Conservation (phyloP, 176 grass and related monocot genomes). For the Themeda triandra region DNA sequence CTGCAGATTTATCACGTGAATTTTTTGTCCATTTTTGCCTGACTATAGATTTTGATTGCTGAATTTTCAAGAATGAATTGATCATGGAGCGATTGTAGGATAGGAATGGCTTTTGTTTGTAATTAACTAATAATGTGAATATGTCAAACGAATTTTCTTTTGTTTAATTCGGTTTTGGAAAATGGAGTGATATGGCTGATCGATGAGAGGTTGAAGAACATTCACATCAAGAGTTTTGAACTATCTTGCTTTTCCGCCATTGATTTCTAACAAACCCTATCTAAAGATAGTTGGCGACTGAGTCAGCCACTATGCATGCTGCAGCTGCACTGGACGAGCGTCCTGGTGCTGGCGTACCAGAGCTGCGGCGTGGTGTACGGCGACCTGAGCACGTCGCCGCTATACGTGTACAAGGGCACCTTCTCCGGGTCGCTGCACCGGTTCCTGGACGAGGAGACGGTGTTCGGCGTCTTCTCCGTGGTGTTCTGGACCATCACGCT, state of each 20-base stretch:
- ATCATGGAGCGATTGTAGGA: neutral
- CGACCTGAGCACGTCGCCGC: slow-evolving; percentile 65
- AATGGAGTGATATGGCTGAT: neutral
- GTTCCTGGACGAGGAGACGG: slow-evolving; percentile 45
- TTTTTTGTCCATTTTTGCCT: neutral
- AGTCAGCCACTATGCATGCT: neutral
- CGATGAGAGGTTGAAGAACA: neutral
- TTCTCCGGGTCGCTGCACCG: slow-evolving; percentile 38
- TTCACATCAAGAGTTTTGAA: neutral
- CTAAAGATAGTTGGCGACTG: neutral
- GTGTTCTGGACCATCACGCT: slow-evolving; percentile 68
- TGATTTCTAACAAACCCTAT: neutral
- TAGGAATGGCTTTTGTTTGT: neutral
- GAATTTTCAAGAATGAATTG: neutral
- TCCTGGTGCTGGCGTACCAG: slow-evolving; percentile 55
- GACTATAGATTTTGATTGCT: neutral
- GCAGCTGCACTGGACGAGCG: slow-evolving; percentile 35
- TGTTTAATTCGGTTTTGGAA: neutral
- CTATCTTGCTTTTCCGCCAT: neutral
- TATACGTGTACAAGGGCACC: slow-evolving; percentile 61
- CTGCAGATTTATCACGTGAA: neutral
- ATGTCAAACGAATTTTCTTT: neutral
- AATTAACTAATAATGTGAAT: neutral
- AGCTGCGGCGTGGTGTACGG: slow-evolving; percentile 72
- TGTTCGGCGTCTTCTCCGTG: slow-evolving; percentile 63